Evolutionary conservation across 192 early-diverging fungal genomes (phyloP).

Genomic region (Backusella parvicylindrica): DNA sequence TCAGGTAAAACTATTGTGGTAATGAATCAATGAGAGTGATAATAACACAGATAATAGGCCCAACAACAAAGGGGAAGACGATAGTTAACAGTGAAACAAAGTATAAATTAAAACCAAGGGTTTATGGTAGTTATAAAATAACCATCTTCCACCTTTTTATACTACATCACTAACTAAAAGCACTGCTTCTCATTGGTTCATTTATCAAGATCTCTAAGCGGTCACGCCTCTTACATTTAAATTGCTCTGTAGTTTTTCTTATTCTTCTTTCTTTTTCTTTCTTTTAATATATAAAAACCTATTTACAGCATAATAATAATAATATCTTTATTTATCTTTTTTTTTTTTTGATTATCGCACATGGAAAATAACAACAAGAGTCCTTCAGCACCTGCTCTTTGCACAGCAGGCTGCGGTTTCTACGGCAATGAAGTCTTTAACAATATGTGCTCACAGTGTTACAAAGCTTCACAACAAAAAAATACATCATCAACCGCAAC

Average conservation of each 20-base stretch:
- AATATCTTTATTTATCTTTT: background rate
- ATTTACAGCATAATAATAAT: background rate
- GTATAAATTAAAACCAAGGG: too few species aligned
- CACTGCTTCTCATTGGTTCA: too few species aligned
- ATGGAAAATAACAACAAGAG: constrained; percentile 8
- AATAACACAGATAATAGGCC: background rate
- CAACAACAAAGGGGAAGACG: background rate
- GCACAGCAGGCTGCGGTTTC: constrained; percentile 67
- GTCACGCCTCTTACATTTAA: background rate
- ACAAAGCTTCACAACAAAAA: constrained; percentile 42
- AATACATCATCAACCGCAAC: background rate
- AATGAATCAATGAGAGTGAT: background rate
- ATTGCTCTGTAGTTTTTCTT: background rate
- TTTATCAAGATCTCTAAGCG: too few species aligned
- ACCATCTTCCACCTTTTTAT: too few species aligned
- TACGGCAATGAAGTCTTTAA: constrained; percentile 69
- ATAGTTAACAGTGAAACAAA: too few species aligned
- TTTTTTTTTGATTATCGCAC: background rate
- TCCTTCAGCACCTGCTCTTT: constrained; percentile 42
- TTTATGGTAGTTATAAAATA: too few species aligned
- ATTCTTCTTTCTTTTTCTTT: background rate
- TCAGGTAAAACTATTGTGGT: constrained; percentile 36
- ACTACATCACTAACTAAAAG: too few species aligned
- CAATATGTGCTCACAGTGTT: constrained; percentile 75
- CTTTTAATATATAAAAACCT: background rate